Conservation (phyloP, 2,329 filamentous ascomycete genomes). For the Epichloe uncinata region DNA sequence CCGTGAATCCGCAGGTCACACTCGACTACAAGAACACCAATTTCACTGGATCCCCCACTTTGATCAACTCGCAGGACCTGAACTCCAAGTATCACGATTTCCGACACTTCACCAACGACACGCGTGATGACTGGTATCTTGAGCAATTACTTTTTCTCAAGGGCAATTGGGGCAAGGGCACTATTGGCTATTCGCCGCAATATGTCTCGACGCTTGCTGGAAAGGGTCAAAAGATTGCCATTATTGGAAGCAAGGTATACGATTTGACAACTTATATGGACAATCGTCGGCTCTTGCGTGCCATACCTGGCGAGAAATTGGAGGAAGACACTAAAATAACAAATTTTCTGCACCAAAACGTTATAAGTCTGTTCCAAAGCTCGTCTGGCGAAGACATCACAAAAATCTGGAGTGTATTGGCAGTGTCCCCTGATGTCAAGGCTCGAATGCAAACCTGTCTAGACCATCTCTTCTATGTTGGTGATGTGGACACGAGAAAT, state of each 20-base stretch:
- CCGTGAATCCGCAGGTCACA: constrained; percentile 54
- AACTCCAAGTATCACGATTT: constrained; percentile 89
- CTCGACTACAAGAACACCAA: constrained; percentile 76
- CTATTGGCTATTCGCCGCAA: constrained; percentile 66
- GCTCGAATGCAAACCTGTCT: constrained; percentile 67
- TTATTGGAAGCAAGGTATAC: constrained; percentile 69
- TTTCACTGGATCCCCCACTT: constrained; percentile 49
- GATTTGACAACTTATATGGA: constrained; percentile 74
- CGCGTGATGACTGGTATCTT: constrained; percentile 79
- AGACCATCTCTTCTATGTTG: constrained; percentile 90
- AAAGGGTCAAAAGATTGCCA: constrained; percentile 56
- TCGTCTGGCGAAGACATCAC: constrained; percentile 68
- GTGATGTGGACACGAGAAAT: constrained; percentile 80
- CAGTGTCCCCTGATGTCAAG: constrained; percentile 42
- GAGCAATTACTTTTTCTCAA: constrained; percentile 75
- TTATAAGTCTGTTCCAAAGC: constrained; percentile 65
- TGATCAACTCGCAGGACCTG: constrained; percentile 52
- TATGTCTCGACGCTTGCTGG: constrained; percentile 60
- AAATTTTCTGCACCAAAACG: constrained; percentile 68
- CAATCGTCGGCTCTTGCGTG: constrained; percentile 56
- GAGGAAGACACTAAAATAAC: constrained; percentile 38
- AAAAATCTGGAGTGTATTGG: constrained; percentile 65
- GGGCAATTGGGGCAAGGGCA: constrained; percentile 71
- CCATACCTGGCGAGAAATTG: constrained; percentile 36
- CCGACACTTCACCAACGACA: constrained; percentile 69